Percentiles rank a stretch among this genome's conserved stretches.
These are phyloP conservation scores for Coemansia sp. DNA, from an alignment of 192 early-diverging fungal genomes.

Conservation along the genomic window DNA sequence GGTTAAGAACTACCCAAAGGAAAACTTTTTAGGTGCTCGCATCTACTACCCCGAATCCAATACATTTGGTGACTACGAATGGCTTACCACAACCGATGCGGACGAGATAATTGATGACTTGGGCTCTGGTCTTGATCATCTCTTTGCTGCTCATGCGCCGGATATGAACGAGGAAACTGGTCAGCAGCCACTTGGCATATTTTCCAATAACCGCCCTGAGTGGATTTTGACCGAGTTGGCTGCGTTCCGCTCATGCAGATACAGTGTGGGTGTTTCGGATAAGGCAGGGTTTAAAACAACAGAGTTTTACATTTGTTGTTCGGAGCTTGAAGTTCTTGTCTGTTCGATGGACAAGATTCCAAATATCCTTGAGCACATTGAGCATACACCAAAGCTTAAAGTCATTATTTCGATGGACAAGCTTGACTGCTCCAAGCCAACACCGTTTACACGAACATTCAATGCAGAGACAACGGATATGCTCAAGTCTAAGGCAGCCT, in stretches of 20 bases:
- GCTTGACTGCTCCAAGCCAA: too few species aligned
- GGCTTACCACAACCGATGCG: conserved; percentile 55
- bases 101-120: conserved; percentile 55
- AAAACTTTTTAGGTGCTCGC: conserved; percentile 55
- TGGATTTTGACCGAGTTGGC: conserved; percentile 68
- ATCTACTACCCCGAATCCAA: conserved; percentile 46
- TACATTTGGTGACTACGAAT: conserved; percentile 55
- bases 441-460: conserved; percentile 49
- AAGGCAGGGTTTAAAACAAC: conserved; percentile 68
- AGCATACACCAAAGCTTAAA: conserved; percentile 59
- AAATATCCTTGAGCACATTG: conserved; percentile 58
- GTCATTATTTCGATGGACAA: conserved; percentile 68
- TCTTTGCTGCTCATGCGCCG: conserved; percentile 49
- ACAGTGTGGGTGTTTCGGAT: conserved; percentile 74
- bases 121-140: conserved; percentile 62
- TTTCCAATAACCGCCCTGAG: conserved; percentile 67
- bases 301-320: conserved; percentile 73
- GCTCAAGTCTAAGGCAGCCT: conserved; percentile 57
- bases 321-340: conserved; percentile 63
- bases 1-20: conserved; percentile 14
- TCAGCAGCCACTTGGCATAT: conserved; percentile 60
- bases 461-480: conserved; percentile 12
- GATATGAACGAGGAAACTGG: neutral
- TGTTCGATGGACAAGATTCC: too few species aligned
- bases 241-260: conserved; percentile 56